Evolutionary conservation across 1,284 basidiomycete genomes (phyloP).

Genomic region (Ganoderma boninense): DNA sequence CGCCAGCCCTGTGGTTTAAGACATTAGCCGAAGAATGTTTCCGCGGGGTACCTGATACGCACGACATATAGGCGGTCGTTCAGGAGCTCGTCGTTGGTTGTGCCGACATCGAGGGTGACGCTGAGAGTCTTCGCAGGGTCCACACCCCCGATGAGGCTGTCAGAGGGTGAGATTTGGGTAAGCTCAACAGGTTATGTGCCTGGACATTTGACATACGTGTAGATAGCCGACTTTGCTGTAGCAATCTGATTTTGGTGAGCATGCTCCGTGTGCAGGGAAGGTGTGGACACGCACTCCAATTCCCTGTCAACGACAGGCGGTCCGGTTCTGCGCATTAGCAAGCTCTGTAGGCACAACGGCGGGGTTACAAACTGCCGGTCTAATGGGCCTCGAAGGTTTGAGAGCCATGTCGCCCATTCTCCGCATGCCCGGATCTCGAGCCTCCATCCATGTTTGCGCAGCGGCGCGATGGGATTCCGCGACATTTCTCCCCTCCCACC

Average conservation of each 20-base stretch:
- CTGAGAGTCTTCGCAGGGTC: conserved; percentile 74
- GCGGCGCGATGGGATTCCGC: too few species aligned
- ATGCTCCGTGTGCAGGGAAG: not conserved
- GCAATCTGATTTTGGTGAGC: conserved; percentile 65
- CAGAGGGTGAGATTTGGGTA: conserved; percentile 11
- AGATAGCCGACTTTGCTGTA: conserved; percentile 87
- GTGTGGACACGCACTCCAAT: conserved; percentile 49
- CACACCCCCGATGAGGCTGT: conserved; percentile 81
- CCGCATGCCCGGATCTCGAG: too few species aligned
- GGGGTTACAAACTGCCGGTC: too few species aligned
- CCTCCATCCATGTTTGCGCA: too few species aligned
- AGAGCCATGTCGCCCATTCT: too few species aligned
- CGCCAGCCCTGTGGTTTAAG: conserved; percentile 63
- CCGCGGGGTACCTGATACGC: conserved; percentile 36
- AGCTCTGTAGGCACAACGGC: not conserved
- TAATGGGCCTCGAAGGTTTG: too few species aligned
- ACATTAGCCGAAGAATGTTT: conserved; percentile 1
- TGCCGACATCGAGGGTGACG: conserved; percentile 82
- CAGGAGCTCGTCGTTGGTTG: conserved; percentile 72
- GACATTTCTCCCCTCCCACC: too few species aligned
- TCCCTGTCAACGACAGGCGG: conserved; percentile 42
- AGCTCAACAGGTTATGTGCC: not conserved
- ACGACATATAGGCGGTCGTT: conserved; percentile 73
- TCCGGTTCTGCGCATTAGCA: not conserved
- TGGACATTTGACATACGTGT: conserved; percentile 60